phyloP scores from a whole-genome alignment of 192 early-diverging fungal species.

The Coemansia sp. region DNA sequence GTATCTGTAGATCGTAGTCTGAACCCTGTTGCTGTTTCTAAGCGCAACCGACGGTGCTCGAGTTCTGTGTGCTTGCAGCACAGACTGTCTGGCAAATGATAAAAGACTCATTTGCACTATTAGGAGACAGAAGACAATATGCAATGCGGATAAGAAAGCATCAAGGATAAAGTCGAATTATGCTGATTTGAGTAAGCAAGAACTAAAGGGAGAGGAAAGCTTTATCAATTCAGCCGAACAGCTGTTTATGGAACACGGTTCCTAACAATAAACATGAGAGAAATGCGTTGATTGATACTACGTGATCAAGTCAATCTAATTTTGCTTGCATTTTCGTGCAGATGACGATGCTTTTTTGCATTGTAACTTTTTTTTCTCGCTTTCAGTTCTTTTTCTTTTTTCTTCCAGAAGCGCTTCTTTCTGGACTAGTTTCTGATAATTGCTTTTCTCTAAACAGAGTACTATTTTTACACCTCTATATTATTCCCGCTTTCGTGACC shows the following conservation, averaged over 20 bases:
- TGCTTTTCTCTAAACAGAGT: neutral
- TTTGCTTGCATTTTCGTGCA: no score
- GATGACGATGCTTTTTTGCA: no score
- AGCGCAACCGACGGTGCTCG: neutral
- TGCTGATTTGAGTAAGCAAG: no score
- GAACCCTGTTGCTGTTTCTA: neutral
- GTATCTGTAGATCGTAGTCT: neutral
- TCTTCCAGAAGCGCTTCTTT: neutral
- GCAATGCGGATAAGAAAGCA: neutral
- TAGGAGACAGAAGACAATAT: neutral
- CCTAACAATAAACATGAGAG: no score
- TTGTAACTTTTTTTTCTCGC: neutral
- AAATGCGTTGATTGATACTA: no score
- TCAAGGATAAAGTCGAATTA: neutral
- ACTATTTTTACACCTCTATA: neutral
- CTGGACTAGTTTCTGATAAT: neutral
- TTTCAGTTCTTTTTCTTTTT: conserved; percentile 6
- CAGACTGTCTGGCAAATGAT: neutral
- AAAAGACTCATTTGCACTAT: neutral
- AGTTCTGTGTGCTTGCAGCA: conserved; percentile 4
- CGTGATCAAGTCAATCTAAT: no score
- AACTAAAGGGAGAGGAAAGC: no score
- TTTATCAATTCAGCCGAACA: no score
- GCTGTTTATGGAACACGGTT: no score
- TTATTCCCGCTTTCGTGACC: neutral